Base-by-base conservation (phyloP, 805 yeast species). In the Dipodascopsis uninucleata region DNA sequence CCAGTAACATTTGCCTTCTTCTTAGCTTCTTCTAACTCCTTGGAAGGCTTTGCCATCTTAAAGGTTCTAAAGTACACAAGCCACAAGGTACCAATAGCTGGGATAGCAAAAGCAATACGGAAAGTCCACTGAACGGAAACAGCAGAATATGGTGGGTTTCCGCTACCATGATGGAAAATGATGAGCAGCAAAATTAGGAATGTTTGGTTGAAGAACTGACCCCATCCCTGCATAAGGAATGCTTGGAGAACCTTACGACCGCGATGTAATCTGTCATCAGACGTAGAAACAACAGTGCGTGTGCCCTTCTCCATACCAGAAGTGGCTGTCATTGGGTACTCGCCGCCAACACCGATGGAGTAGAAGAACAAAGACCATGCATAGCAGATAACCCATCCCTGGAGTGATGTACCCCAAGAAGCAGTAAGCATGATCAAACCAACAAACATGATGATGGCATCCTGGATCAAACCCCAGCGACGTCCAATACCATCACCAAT, bases 311-410 rank as follows among this genome's bases (percentile, higher is more conserved):
- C 85, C 64, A 74, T 74, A 14, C 82, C 81, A 24, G 78, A 67
- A 7, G 80, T 76, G 4, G 82, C 78, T 39, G 80, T 75, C 52
- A 78, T 73, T 6, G 85, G 84, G 60, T 79, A 79, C 58, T 79
- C 85, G 23, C 82, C 84, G 50, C 84, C 85, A 47, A 79, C 77
- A 55, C 82, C 81, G 31, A 65, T 50, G 22, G 66, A 60, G 60
- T 65, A 65, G 59, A 76, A 73, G 44, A 79, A 80, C 39, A 78
- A 69, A 8, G 67, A 61, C 67, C 67, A 65, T 12, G 68, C 66
- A 53, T 65, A 65, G 61, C 69, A 65, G 41, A 77, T 75, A 51
- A 80, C 79, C 71, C 82, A 69, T 26, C 78, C 76, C 36, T 78
- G 69, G 38, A 75, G 81, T 14, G 78, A 53, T 1, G 49, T 58